Evolutionary conservation across 2,329 filamentous ascomycete genomes (phyloP).

Genomic region (Akanthomyces dipterigenus): DNA sequence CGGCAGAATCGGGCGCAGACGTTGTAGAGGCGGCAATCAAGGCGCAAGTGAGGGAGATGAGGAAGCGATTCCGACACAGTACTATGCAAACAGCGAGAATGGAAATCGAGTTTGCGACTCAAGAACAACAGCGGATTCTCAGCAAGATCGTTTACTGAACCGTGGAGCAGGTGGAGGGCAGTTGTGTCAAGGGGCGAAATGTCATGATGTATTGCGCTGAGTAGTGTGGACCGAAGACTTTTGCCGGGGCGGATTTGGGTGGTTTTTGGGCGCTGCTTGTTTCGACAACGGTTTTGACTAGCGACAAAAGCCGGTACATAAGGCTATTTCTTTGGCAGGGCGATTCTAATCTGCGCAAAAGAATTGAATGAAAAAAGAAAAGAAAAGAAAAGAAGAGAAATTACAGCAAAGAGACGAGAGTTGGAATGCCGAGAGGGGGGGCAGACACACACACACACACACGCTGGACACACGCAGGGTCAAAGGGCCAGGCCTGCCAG

Average conservation of each 20-base stretch:
- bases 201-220: constrained; percentile 7
- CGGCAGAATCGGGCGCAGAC: too few relatives aligned
- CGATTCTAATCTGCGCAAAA: too few relatives aligned
- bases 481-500: not conserved
- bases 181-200: not conserved
- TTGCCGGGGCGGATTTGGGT: not conserved
- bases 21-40: too few relatives aligned
- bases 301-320: too few relatives aligned
- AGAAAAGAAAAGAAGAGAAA: not conserved
- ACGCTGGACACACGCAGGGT: not conserved
- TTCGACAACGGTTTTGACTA: not conserved
- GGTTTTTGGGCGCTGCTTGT: not conserved
- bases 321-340: too few relatives aligned
- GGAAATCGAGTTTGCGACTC: not conserved
- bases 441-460: not conserved
- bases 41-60: not conserved
- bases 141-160: not conserved
- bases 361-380: not conserved
- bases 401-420: not conserved
- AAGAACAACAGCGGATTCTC: not conserved
- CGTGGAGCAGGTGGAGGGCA: not conserved
- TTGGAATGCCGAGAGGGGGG: not conserved
- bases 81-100: not conserved
- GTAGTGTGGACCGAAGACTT: not conserved
- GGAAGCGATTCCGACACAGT: not conserved